A percentile compares a stretch with the other conserved stretches of the same genome.
These are phyloP conservation scores for Wallacemonas sp. DNA, from an alignment of 208 protist genomes.

Conservation along the genomic window DNA sequence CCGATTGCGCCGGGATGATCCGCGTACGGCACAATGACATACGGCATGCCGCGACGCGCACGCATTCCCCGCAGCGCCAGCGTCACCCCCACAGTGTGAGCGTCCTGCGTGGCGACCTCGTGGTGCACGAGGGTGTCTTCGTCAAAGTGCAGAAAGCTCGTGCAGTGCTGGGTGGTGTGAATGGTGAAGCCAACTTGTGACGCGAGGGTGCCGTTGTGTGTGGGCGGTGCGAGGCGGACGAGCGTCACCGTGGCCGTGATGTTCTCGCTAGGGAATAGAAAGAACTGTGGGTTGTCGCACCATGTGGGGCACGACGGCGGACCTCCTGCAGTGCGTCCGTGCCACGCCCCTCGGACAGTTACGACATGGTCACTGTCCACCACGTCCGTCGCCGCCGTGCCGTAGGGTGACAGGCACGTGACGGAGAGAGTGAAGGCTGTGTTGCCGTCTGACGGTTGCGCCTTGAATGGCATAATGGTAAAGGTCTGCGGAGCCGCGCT, in stretches of 20 bases:
- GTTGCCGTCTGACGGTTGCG: slow-evolving; percentile 21
- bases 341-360: slow-evolving; percentile 56
- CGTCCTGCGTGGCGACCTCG: slow-evolving; percentile 9
- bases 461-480: slow-evolving; percentile 48
- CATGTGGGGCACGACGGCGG: slow-evolving; percentile 50
- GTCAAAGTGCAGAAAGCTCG: slow-evolving; percentile 73
- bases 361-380: background rate
- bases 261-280: slow-evolving; percentile 69
- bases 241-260: slow-evolving; percentile 64
- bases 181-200: slow-evolving; percentile 73
- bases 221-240: slow-evolving; percentile 6
- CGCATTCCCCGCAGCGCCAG: slow-evolving; percentile 62
- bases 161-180: slow-evolving; percentile 46
- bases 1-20: slow-evolving; percentile 13
- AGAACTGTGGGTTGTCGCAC: slow-evolving; percentile 87
- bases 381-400: background rate
- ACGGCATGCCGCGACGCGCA: slow-evolving; percentile 80
- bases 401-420: slow-evolving; percentile 10
- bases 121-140: slow-evolving; percentile 44
- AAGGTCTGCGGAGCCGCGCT: slow-evolving; percentile 13
- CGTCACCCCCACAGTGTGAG: slow-evolving; percentile 29
- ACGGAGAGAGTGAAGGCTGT: slow-evolving; percentile 36
- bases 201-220: background rate
- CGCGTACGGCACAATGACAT: slow-evolving; percentile 80
- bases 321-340: slow-evolving; percentile 38